Evolutionary conservation across 306 rosid genomes (phyloP), one percentile per base, ranked within the genome.

Genomic region (Delonix regia): DNA sequence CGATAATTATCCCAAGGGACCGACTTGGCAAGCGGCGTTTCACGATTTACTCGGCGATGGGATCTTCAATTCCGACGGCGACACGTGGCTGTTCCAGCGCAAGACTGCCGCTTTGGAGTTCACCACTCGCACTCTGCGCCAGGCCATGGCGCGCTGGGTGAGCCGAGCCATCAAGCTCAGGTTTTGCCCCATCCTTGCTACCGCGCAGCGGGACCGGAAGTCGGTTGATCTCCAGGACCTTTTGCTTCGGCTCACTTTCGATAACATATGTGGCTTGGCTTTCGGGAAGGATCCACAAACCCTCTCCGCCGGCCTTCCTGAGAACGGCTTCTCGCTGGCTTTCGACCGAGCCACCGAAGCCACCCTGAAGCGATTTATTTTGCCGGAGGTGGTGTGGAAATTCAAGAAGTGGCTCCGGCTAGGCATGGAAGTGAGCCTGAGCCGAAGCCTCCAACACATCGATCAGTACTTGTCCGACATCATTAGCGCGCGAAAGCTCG

Each of bases 91-190:
- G 22, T 88, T 92, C 74, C 99, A 94, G 75, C 97, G 99, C 1
- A 94, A 94, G 66, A 94, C 98, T 0, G 98, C 98, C 18, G 98
- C 98, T 0, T 67, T 94, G 11, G 98, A 94, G 55, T 94, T 94
- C 85, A 92, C 98, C 80, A 94, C 97, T 0, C 83, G 97, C 16
- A 94, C 98, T 0, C 91, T 94, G 1, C 96, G 98, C 5, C 98
- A 92, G 57, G 98, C 98, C 74, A 94, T 94, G 98, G 97, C 88
- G 4, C 91, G 98, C 6, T 94, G 98, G 98, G 98, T 92, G 30
- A 94, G 86, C 83, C 92, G 93, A 22, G 94, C 98, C 59, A 94
- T 94, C 11, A 85, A 92, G 82, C 53, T 56, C 5, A 60, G 98
- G 38, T 89, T 94, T 30, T 87, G 94, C 63, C 97, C 98, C 0